Base-by-base conservation (phyloP, 768 basidiomycete species). In the Cystobasidium ongulense region DNA sequence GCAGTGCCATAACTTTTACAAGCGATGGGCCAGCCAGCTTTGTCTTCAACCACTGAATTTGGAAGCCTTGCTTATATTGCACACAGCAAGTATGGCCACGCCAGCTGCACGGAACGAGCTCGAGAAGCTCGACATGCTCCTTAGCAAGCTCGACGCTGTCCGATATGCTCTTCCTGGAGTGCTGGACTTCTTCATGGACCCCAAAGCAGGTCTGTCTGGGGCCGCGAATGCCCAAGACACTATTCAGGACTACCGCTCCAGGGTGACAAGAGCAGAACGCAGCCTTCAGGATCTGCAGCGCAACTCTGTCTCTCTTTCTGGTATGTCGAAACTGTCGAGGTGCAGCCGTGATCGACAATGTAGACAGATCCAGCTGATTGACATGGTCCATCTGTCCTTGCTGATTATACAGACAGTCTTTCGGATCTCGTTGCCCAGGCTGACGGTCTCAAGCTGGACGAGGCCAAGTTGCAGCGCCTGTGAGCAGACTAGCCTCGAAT, bases 121-220 rank as follows among this genome's bases (percentile, higher is more conserved):
- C 31, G 65, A 67, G 41, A 67, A 67, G 65, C 29, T 71, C 8
- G 68, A 71, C 35, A 54, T 54, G 18, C 53, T 61, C 54, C 68
- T 71, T 23, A 43, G 36, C 68, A 54, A 71, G 68, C 4, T 71
- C 38, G 68, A 71, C 38, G 68, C 68, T 59, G 68, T 71, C 54
- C 68, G 68, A 23, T 71, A 33, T 36, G 50, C 68, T 29, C 68
- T 71, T 23, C 68, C 68, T 8, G 68, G 5, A 27, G 38, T 71
- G 25, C 8, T 71, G 25, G 57, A 59, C 57, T 59, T 59, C 57
- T 59, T 59, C 57, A 59, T 35, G 33, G 4, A 10, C 4, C 11
- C 57, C 23, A 29, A 2, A 29, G 57, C 13, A 5, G 33, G 57
- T 15, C 11, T 35, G 13, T 31, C 57, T 29, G 50, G 4, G 10